Evolutionary conservation across 495 filamentous ascomycete genomes (phyloP), one percentile per base, ranked within the genome.

Genomic region (Geopyxis carbonaria): DNA sequence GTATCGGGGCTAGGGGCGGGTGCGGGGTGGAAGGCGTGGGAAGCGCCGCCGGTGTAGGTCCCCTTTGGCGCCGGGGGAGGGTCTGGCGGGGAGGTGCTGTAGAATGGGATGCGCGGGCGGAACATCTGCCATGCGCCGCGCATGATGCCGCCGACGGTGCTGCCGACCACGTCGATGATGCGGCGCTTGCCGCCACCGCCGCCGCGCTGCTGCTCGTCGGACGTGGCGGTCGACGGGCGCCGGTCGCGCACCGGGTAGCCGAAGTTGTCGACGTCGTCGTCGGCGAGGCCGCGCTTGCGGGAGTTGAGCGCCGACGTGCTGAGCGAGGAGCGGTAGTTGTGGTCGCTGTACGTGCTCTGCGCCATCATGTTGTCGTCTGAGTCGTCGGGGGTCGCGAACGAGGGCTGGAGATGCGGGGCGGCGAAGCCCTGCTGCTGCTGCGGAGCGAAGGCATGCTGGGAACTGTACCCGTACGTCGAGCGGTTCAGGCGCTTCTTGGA

Each of bases 111-210:
- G 13, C 50, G 46, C 15, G 48, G 46, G 19, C 47, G 52, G 25
- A 50, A 53, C 34, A 55, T 50, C 29, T 55, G 46, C 51, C 51
- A 55, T n/a, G 53, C 46, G 13, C 50, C 43, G 14, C 51, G 51
- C 10, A 50, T 38, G 4, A 55, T 51, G 20, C 36, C 36, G 5
- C 36, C 36, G 5, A 39, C 15, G 15, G 36, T 39, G 11, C 51
- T 53, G 8, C 52, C 52, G 18, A 56, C 52, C 14, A 56, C 52
- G 22, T 56, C 52, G 28, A 56, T 56, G 31, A 56, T 56, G 22
- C 52, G 34, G 16, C 52, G 24, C 19, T 56, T 56, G 5, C 49
- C 50, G 5, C 45, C 34, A 7, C 34, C 11, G 6, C 21, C 36
- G 6, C n/a, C 11, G 22, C 13, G 22, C 14, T 38, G 38, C 2